Evolutionary conservation across 345 rosid genomes (phyloP).

Genomic region (Citrus trifoliata): DNA sequence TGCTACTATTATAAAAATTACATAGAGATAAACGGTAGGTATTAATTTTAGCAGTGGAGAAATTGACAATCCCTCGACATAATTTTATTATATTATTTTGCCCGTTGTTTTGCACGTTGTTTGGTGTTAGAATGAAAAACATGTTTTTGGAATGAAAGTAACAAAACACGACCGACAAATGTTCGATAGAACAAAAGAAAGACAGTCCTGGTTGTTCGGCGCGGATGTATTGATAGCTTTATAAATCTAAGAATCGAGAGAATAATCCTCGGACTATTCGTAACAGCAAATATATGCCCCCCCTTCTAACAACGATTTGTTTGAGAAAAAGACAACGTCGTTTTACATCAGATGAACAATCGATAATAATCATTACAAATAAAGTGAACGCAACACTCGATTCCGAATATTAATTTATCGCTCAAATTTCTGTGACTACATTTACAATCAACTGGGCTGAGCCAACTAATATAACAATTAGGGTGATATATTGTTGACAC

Average conservation of each 20-base stretch:
- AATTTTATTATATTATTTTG: too few relatives aligned
- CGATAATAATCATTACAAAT: too few relatives aligned
- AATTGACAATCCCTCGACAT: too few relatives aligned
- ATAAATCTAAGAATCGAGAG: not conserved
- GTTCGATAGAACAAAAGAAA: not conserved
- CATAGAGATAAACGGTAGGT: fast-evolving
- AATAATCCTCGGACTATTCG: not conserved
- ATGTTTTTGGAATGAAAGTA: not conserved
- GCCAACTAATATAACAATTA: too few relatives aligned
- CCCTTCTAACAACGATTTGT: not conserved
- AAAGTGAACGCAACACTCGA: not conserved
- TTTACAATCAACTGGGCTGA: too few relatives aligned
- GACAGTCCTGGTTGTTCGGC: not conserved
- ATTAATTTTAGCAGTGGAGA: too few relatives aligned
- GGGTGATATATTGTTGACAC: too few relatives aligned
- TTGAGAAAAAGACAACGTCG: not conserved
- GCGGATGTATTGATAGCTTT: not conserved
- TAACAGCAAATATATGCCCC: not conserved
- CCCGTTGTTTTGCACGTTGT: not conserved
- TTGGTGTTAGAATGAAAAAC: not conserved
- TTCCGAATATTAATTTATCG: too few relatives aligned
- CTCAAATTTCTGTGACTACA: not conserved
- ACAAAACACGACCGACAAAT: not conserved
- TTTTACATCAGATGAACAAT: not conserved
- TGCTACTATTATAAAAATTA: too few relatives aligned